phyloP scores from a whole-genome alignment of 768 basidiomycete genomes.

The Tulasnella sp. region DNA sequence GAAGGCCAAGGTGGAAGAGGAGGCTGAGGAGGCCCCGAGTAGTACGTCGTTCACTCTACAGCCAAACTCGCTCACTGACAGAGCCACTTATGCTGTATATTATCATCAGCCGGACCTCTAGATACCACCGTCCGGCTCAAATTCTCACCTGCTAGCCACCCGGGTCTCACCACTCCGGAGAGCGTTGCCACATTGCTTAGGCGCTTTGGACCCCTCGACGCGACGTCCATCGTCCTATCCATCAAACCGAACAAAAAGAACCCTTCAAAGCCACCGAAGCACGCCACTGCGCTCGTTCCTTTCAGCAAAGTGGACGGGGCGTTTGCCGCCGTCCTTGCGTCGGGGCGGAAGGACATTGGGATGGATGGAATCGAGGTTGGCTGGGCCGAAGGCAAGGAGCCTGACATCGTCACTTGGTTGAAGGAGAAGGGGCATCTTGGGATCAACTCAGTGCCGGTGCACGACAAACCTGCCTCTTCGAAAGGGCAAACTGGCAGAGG shows the following conservation, averaged over 20 bases:
- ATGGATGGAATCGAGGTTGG: conserved; percentile 52
- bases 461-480: background rate
- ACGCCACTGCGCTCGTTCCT: conserved; percentile 59
- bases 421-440: conserved; percentile 43
- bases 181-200: conserved; percentile 41
- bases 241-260: conserved; percentile 50
- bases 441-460: background rate
- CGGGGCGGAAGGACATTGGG: conserved; percentile 37
- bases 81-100: background rate
- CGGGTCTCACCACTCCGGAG: conserved; percentile 40
- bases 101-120: conserved; percentile 35
- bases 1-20: conserved; percentile 19
- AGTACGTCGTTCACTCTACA: conserved; percentile 28
- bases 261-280: conserved; percentile 46
- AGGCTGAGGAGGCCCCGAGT: conserved; percentile 20
- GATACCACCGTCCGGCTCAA: conserved; percentile 71
- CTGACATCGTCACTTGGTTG: conserved; percentile 59
- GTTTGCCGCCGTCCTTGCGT: conserved; percentile 58
- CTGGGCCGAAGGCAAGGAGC: conserved; percentile 69
- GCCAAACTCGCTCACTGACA: background rate
- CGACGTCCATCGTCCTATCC: conserved; percentile 53
- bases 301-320: conserved; percentile 68
- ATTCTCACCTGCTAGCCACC: conserved; percentile 47
- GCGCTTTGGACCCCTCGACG: conserved; percentile 53
- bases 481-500: conserved; percentile 18